Percentiles rank a stretch among this genome's conserved stretches.
Conservation (phyloP, 2,329 filamentous ascomycete genomes). For the Colletotrichum neosansevieriae region DNA sequence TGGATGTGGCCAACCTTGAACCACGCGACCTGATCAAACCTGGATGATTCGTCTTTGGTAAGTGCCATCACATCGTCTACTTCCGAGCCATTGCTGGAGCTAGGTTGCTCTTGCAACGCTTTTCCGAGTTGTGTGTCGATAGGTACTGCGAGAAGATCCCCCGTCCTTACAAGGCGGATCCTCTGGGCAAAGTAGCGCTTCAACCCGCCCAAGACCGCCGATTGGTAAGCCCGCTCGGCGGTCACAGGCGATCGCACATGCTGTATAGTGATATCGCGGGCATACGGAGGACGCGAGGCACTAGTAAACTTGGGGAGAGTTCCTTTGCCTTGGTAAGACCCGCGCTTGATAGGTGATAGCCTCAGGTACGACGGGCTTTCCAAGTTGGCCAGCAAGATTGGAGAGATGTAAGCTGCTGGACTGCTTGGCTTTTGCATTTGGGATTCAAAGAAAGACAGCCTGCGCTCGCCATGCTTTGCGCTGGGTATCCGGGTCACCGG, state of each 20-base stretch:
- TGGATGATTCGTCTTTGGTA: conserved; percentile 50
- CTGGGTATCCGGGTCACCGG: conserved; percentile 71
- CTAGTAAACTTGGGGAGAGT: conserved; percentile 68
- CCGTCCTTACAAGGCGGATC: conserved; percentile 83
- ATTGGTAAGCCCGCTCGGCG: conserved; percentile 86
- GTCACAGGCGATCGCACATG: conserved; percentile 92
- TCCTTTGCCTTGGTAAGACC: conserved; percentile 61
- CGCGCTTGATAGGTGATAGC: conserved; percentile 75
- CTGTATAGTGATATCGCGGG: conserved; percentile 83
- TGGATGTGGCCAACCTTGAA: conserved; percentile 87
- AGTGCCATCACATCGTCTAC: conserved; percentile 78
- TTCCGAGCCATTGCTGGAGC: conserved; percentile 68
- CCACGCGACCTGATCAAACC: conserved; percentile 81
- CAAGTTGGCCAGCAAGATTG: conserved; percentile 87
- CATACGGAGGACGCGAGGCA: conserved; percentile 69
- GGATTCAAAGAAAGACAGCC: conserved; percentile 74
- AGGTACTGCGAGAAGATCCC: conserved; percentile 89
- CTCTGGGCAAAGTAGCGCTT: conserved; percentile 91
- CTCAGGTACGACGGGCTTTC: conserved; percentile 83
- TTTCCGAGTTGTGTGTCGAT: conserved; percentile 88
- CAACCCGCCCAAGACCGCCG: conserved; percentile 85
- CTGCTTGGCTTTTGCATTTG: conserved; percentile 72
- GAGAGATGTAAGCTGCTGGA: conserved; percentile 81
- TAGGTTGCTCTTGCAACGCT: conserved; percentile 79
- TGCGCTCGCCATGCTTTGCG: conserved; percentile 63